Conservation (phyloP, 2,329 filamentous ascomycete genomes). For the Fusarium praegraminearum region DNA sequence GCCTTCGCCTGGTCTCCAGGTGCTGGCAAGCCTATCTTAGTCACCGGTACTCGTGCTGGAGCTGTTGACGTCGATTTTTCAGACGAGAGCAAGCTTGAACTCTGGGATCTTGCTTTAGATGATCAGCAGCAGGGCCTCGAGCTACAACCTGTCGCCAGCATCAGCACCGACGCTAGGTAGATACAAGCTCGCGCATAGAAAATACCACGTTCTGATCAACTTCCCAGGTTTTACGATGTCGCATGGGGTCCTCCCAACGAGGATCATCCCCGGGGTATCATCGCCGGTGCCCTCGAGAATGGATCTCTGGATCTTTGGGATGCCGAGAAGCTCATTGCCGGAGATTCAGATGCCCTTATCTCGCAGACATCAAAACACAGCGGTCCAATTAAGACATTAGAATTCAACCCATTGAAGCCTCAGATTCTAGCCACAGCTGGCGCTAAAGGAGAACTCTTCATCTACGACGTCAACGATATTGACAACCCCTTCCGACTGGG, state of each 20-base stretch:
- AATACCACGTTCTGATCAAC: constrained; percentile 31
- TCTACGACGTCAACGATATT: constrained; percentile 93
- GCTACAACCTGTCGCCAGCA: constrained; percentile 84
- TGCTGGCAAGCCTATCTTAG: constrained; percentile 81
- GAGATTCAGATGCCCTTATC: constrained; percentile 78
- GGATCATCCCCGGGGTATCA: constrained; percentile 84
- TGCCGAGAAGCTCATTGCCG: constrained; percentile 74
- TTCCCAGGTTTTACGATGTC: constrained; percentile 89
- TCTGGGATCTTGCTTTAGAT: constrained; percentile 93
- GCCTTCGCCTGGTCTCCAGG: constrained; percentile 97
- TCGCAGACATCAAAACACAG: constrained; percentile 90
- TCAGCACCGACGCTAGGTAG: constrained; percentile 91
- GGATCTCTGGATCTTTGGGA: constrained; percentile 95
- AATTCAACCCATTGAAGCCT: constrained; percentile 94
- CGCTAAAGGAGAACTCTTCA: constrained; percentile 94
- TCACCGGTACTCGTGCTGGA: constrained; percentile 93
- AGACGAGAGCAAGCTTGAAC: constrained; percentile 93
- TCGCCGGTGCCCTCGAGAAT: constrained; percentile 95
- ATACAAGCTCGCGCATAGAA: constrained; percentile 25
- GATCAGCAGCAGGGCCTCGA: constrained; percentile 80
- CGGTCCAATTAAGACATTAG: constrained; percentile 91
- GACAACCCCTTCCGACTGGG: constrained; percentile 89
- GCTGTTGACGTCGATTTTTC: constrained; percentile 98
- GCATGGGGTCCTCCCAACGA: constrained; percentile 89
- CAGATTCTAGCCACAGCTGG: constrained; percentile 94